Base-by-base conservation (phyloP, 2,329 filamentous ascomycete genomes). In the Dactylellina sp. region DNA sequence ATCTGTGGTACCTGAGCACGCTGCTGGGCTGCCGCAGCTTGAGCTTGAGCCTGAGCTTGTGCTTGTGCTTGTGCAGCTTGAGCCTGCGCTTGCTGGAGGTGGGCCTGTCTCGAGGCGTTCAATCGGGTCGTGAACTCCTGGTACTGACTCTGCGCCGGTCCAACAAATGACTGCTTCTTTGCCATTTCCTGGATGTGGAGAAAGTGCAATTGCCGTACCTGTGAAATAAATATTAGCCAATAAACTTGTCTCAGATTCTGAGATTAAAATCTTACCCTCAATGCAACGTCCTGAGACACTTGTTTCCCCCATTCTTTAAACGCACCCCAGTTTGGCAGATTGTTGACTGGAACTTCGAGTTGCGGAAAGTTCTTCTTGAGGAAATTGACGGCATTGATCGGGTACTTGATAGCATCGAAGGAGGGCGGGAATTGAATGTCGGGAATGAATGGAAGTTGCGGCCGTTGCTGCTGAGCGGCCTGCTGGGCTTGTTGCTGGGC, bases 191-290 rank as follows among this genome's bases (percentile, higher is more conserved):
- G 70, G 5, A 74, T 46, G 14, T 74, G 70, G n/a, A 74, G 42
- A n/a, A 66, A 74, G 24, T 74, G 70, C 55, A 66, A 28, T 44
- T 65, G 63, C 14, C 62, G 61, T 1, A 74, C 61, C 70, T 74
- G 18, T 7, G 2, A 32, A 12, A 57, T 62, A 5, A 2, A 6
- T 24, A 50, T n/a, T 11, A 32, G 12, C n/a, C 20, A 16, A 20
- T 11, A 46, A n/a, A 42, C 44, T 5, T 22, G 5, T 22, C 46
- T 4, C 24, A 18, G 25, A 14, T 4, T 46, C 7, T 14, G 35
- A 1, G 25, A 16, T 20, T 18, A 44, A 42, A 22, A 24, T 25
- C 61, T 35, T 50, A 74, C 70, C 47, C 55, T 66, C 32, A 46
- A 20, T 6, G 39, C 55, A 3, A 74, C 37, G 9, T 74, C 70